Evolutionary conservation across 169 alveolate genomes (phyloP).

Genomic region (Plasmodium chabaudi): DNA sequence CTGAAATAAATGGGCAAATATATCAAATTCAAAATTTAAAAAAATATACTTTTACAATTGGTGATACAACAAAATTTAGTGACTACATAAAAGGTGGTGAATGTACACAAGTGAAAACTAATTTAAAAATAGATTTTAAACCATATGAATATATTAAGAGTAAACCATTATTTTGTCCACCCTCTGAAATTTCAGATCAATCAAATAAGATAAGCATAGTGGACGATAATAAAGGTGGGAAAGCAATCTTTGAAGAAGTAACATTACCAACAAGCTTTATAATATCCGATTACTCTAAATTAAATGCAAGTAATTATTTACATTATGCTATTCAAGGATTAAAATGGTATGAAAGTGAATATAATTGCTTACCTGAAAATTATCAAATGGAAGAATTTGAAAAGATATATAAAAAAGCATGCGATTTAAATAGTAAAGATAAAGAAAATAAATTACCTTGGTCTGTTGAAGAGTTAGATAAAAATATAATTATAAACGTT

Average conservation of each 20-base stretch:
- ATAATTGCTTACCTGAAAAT: slow-evolving; percentile 19
- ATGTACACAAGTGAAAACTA: slow-evolving; percentile 47
- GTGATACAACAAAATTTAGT: slow-evolving; percentile 89
- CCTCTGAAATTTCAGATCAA: not conserved
- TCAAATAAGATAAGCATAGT: not conserved
- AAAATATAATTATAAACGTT: slow-evolving; percentile 87
- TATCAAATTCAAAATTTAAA: slow-evolving; percentile 89
- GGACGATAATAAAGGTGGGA: not conserved
- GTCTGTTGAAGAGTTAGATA: slow-evolving; percentile 90
- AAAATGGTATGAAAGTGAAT: slow-evolving; percentile 15
- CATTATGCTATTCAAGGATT: slow-evolving; percentile 66
- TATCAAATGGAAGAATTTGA: slow-evolving; percentile 46
- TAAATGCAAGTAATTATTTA: slow-evolving; percentile 21
- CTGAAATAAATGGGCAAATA: slow-evolving; percentile 94
- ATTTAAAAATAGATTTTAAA: slow-evolving; percentile 29
- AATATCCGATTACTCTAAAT: slow-evolving; percentile 50
- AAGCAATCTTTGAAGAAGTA: slow-evolving; percentile 1
- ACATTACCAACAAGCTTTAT: slow-evolving; percentile 19
- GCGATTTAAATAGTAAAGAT: slow-evolving; percentile 67
- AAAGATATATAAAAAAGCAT: slow-evolving; percentile 73
- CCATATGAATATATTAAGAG: slow-evolving; percentile 37
- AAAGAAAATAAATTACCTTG: slow-evolving; percentile 76
- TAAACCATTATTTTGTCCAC: not conserved
- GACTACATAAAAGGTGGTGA: slow-evolving; percentile 77
- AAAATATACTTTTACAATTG: slow-evolving; percentile 91